Evolutionary conservation across 169 alveolate species (phyloP).

Genomic region (Cryptosporidium tyzzeri): DNA sequence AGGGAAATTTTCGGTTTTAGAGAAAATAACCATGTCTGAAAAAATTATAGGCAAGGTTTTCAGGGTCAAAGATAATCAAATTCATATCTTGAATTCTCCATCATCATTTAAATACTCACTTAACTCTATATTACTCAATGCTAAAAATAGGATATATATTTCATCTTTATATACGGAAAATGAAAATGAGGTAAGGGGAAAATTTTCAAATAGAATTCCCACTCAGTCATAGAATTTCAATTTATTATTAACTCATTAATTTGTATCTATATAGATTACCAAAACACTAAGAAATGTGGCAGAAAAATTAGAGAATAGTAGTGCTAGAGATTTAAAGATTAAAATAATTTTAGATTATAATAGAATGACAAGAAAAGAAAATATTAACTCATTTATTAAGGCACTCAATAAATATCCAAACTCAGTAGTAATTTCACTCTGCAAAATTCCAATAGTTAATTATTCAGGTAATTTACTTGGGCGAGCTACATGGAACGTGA

Average conservation of each 20-base stretch:
- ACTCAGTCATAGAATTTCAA: not conserved
- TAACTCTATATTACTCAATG: constrained; percentile 25
- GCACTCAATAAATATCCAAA: constrained; percentile 17
- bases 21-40: not conserved
- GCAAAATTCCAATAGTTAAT: constrained; percentile 21
- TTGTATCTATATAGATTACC: not conserved
- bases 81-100: constrained; percentile 54
- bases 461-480: not conserved
- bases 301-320: not conserved
- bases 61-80: constrained; percentile 23
- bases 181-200: constrained; percentile 47
- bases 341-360: constrained; percentile 45
- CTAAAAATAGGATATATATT: constrained; percentile 36
- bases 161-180: constrained; percentile 45
- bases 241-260: not conserved
- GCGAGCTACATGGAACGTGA: not conserved
- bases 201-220: not conserved
- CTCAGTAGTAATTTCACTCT: constrained; percentile 5
- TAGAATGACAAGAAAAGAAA: constrained; percentile 16
- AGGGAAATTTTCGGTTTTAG: not conserved
- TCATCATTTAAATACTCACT: constrained; percentile 31
- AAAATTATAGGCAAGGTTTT: constrained; percentile 24
- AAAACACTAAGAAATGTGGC: not conserved
- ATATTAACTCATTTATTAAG: not conserved
- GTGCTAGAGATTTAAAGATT: not conserved